phyloP scores from a whole-genome alignment of 2,329 filamentous ascomycete genomes.

The Ophiostoma sp. region DNA sequence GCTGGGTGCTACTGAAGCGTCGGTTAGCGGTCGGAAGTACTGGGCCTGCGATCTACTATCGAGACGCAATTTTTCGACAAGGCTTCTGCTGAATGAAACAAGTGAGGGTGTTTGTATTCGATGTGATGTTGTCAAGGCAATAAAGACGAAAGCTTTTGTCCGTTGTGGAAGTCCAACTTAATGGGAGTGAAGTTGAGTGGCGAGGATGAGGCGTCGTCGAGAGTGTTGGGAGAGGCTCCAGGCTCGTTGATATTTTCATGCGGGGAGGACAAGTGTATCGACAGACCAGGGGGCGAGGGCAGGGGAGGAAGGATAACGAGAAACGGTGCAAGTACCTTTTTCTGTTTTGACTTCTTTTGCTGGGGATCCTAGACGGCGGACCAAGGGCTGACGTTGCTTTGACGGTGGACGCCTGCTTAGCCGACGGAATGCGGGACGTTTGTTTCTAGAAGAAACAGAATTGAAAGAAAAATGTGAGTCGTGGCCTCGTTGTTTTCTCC shows the following conservation, averaged over 20 bases:
- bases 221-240: neutral
- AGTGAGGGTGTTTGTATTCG: neutral
- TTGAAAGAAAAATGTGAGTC: neutral
- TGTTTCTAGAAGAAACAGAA: constrained; percentile 21
- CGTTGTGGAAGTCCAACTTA: neutral
- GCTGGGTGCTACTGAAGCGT: neutral
- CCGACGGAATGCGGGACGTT: constrained; percentile 31
- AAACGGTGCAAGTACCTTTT: constrained; percentile 12
- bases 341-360: neutral
- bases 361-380: constrained; percentile 4
- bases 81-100: neutral
- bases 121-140: neutral
- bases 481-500: neutral
- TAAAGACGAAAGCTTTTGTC: neutral
- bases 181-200: neutral
- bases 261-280: constrained; percentile 2
- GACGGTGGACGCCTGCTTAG: constrained; percentile 26
- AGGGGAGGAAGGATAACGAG: neutral
- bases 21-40: neutral
- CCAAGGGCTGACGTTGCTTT: constrained; percentile 21
- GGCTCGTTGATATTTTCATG: neutral
- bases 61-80: neutral
- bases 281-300: neutral
- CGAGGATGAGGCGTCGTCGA: neutral
- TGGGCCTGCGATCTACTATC: neutral